Conservation (phyloP, 768 basidiomycete genomes). For the Tricholoma flavovirens region DNA sequence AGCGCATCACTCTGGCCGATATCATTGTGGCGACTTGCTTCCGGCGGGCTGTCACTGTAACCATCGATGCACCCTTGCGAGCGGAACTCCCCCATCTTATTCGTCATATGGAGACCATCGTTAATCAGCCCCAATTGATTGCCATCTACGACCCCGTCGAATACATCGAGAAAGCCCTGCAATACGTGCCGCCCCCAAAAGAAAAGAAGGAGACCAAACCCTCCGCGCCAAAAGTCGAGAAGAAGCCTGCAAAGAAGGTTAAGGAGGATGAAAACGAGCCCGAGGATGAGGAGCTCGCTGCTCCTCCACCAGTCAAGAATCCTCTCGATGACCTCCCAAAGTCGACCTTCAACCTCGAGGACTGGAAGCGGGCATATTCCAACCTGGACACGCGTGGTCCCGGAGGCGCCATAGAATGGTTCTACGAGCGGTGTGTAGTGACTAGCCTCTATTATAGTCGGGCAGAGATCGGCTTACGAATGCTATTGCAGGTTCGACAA, state of each 20-base stretch:
- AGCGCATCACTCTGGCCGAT: conserved; percentile 94
- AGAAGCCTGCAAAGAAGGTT: conserved; percentile 63
- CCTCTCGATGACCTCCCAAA: conserved; percentile 90
- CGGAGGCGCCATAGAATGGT: conserved; percentile 86
- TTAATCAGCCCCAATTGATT: conserved; percentile 75
- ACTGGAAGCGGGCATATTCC: conserved; percentile 97
- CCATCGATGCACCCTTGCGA: conserved; percentile 62
- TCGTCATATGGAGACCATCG: conserved; percentile 82
- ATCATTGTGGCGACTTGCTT: conserved; percentile 51
- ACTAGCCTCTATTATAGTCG: too few relatives aligned
- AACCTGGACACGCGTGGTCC: conserved; percentile 94
- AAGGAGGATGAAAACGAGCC: conserved; percentile 71
- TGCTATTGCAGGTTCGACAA: conserved; percentile 63
- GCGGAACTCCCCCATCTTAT: conserved; percentile 67
- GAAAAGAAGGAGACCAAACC: conserved; percentile 62
- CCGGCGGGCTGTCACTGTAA: conserved; percentile 44
- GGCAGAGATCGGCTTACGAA: neutral
- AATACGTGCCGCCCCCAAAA: conserved; percentile 72
- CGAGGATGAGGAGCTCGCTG: conserved; percentile 62
- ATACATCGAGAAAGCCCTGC: conserved; percentile 64
- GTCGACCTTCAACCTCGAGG: conserved; percentile 83
- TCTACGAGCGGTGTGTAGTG: conserved; percentile 80
- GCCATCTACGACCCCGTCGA: conserved; percentile 53
- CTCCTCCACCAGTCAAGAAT: conserved; percentile 92
- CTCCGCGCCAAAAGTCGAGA: conserved; percentile 49